Evolutionary conservation across 192 early-diverging fungal species (phyloP), one percentile per base, ranked within the genome.

Genomic region (Gaertneriomyces sp.): DNA sequence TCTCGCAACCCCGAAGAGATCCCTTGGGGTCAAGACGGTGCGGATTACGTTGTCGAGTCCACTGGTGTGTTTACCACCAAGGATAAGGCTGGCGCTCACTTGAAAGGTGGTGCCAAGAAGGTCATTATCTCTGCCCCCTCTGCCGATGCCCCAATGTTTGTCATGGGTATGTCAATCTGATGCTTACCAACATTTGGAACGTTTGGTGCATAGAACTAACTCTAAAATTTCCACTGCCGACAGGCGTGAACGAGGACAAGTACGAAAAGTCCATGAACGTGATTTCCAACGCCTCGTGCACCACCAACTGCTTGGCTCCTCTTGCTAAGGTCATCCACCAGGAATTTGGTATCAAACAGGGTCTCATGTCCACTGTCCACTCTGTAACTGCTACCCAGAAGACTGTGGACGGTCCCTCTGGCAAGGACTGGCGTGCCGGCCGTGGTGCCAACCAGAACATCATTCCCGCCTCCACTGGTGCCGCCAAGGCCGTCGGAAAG

Each of bases 321-420:
- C 84, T 98, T 63, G 94, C 93, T 79, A 96, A 97, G 87, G 90
- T 97, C 63, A 85, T 98, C 74, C 69, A 98, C 77, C 93, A 96
- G 74, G 85, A 94, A 74, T 97, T 96, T 76, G 94, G 93, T 59
- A 93, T 99, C 72, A 78, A 88, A 54, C 94, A 97, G 84, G 96
- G 89, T 73, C 81, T 99, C 58, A 99, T 99, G 96, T 96, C 92
- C 78, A 99, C 96, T 60, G 91, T 93, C 74, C 96, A 98, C 81
- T 92, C 96, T 69, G 89, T 88, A 77, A 99, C 96, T 66, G 95
- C 96, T 73, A 98, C 96, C 74, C 96, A 99, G 77, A 99, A 99
- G 92, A 98, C 95, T 53, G 96, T 99, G 63, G 96, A 99, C 81
- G 91, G 92, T 63, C 95, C 95, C 50, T 96, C 95, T 42, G 87